These are phyloP conservation scores for Mentha longifolia DNA, from an alignment of 257 asterid species.

Conservation along the genomic window DNA sequence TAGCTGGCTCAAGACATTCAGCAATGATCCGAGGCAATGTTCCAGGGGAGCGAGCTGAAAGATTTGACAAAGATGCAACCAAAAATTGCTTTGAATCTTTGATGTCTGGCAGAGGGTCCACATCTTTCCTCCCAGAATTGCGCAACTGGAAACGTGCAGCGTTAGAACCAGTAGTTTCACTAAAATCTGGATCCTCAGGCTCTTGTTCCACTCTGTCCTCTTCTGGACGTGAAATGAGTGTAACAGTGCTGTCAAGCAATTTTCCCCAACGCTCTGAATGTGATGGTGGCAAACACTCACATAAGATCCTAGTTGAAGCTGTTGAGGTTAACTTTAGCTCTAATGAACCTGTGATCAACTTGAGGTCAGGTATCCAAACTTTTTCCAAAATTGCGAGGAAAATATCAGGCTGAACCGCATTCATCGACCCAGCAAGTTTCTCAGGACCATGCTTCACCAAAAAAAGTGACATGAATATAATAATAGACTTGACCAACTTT, in stretches of 20 bases:
- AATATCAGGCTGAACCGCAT: conserved; percentile 72
- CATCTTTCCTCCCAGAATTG: conserved; percentile 87
- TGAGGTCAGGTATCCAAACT: conserved; percentile 88
- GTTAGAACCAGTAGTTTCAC: conserved; percentile 74
- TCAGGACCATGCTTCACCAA: conserved; percentile 77
- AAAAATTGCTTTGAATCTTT: conserved; percentile 83
- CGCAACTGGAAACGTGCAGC: conserved; percentile 75
- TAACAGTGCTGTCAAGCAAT: conserved; percentile 86
- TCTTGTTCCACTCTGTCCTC: conserved; percentile 84
- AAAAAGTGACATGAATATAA: conserved; percentile 86
- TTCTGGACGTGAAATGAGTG: conserved; percentile 79
- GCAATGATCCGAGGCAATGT: conserved; percentile 56
- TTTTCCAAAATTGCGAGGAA: conserved; percentile 67
- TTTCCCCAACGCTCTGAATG: conserved; percentile 79
- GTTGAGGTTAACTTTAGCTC: conserved; percentile 87
- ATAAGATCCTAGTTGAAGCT: conserved; percentile 76
- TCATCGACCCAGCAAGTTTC: conserved; percentile 71
- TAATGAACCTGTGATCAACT: conserved; percentile 65
- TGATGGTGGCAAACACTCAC: conserved; percentile 66
- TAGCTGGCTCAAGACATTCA: conserved; percentile 69
- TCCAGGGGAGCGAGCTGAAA: conserved; percentile 75
- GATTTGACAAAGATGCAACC: conserved; percentile 70
- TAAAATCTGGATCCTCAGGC: conserved; percentile 85
- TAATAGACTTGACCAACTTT: conserved; percentile 75
- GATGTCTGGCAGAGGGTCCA: conserved; percentile 83